Evolutionary conservation across 805 yeast genomes (phyloP), one percentile per base, ranked within the genome.

Genomic region (Starmerella scarabaei): DNA sequence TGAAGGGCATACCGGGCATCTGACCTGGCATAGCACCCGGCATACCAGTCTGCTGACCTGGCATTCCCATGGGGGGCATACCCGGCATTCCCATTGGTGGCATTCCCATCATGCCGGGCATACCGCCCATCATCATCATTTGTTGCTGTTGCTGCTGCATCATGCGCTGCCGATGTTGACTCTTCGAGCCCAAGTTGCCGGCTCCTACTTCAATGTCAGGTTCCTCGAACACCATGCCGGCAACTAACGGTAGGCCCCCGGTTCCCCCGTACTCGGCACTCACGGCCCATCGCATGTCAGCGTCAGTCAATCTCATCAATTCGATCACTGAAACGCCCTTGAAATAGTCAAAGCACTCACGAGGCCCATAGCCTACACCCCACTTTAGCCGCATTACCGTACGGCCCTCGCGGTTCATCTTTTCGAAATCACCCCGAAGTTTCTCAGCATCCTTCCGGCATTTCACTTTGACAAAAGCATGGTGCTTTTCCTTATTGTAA

Each of bases 281-380:
- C 27, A 74, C 80, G 11, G 83, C 73, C 98, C 98, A 91, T 47
- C 79, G 68, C 54, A 69, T 74, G 60, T 91, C 98, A 17, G 96
- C 94, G 44, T 91, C 98, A 0, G 98, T 91, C 51, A 91, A 69
- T 53, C 95, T 73, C 43, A 72, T 73, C 36, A 91, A 64, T 14
- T 97, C 95, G 45, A 91, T 84, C 28, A 85, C 72, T 44, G 94
- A 80, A 29, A 78, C 69, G 46, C 98, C 98, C 42, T 78, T 78
- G 55, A 78, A 86, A 61, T 91, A 91, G 61, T 91, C 93, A 59
- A 94, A 83, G 66, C 97, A 88, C 60, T 91, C 97, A 65, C 98
- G 75, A 40, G 98, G 98, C 4, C 98, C 98, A 56, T 81, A 91
- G 1, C 98, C 98, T 47, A 91, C 97, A 50, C 97, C 98, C 98